Evolutionary conservation across 805 yeast genomes (phyloP).

Genomic region (Candida xyloterini): DNA sequence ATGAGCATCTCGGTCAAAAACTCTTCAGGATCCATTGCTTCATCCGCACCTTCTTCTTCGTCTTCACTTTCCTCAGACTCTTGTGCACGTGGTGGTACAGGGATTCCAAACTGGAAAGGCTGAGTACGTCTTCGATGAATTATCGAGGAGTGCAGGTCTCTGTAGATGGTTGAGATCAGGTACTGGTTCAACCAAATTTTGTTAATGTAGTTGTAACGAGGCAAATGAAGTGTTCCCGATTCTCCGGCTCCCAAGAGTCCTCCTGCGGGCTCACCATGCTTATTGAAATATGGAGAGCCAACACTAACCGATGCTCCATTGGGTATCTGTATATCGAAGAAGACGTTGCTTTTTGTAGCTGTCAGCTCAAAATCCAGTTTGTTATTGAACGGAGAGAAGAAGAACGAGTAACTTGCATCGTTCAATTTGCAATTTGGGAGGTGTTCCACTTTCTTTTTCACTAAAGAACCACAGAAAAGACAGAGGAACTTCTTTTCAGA

Average conservation of each 20-base stretch:
- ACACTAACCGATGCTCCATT: constrained; percentile 27
- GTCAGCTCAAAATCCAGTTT: constrained; percentile 18
- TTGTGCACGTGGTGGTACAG: constrained; percentile 14
- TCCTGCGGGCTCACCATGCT: constrained; percentile 70
- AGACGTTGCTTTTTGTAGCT: constrained; percentile 25
- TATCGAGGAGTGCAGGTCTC: constrained; percentile 13
- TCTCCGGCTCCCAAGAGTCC: constrained; percentile 53
- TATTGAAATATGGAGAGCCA: constrained; percentile 68
- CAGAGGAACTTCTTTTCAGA: constrained; percentile 21
- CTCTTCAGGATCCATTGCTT: constrained; percentile 19
- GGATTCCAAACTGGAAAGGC: constrained; percentile 11
- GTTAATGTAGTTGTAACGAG: constrained; percentile 55
- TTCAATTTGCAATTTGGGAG: constrained; percentile 20
- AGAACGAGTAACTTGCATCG: constrained; percentile 20
- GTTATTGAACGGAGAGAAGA: constrained; percentile 30
- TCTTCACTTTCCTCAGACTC: constrained; percentile 10
- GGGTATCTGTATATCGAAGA: constrained; percentile 29
- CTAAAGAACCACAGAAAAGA: constrained; percentile 26
- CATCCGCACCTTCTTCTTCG: constrained; percentile 5
- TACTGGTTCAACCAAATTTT: constrained; percentile 57
- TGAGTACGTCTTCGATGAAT: constrained; percentile 10
- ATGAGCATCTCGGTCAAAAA: constrained; percentile 15
- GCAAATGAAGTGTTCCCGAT: constrained; percentile 48
- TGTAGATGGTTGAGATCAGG: constrained; percentile 15
- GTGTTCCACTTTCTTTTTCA: constrained; percentile 17